Evolutionary conservation across 2,329 filamentous ascomycete species (phyloP), one percentile per base, ranked within the genome.

Genomic region (Pseudocercospora vitis): DNA sequence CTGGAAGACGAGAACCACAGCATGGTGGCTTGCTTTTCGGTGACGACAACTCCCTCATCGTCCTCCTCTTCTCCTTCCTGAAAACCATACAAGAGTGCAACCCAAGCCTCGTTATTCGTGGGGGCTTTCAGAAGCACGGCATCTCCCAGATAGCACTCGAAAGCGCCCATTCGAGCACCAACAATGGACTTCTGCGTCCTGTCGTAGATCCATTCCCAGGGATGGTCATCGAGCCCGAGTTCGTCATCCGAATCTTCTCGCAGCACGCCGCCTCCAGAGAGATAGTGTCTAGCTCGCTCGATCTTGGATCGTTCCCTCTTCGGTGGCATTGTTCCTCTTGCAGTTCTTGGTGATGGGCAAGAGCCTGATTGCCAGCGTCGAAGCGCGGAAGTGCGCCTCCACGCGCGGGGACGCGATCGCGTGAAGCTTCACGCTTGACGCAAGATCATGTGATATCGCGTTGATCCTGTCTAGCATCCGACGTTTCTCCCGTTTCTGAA

Each of bases 1-100:
- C 87, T 88, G 65, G 95, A 88, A 0, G 89, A 90, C 0, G 89
- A 91, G 69, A 99, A 96, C 94, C 94, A 99, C 80, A 96, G 86
- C 67, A 99, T 94, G 58, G 87, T 88, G 51, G 88, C 92, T 21
- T 86, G 84, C 77, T 90, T 96, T 58, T 78, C 76, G 18, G 50
- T 46, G 14, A 62, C 53, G 35, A 60, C 50, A 12, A 76, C 70
- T 37, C 66, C 67, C 47, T 87, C 82, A 3, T 84, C 85, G 9
- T 87, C 85, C 16, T 88, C 81, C 7, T 59, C 58, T 40, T 87
- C 85, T 26, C 85, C 82, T 40, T 92, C 85, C 32, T 85, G 69
- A 62, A 99, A 96, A 37, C 89, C 85, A 65, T 86, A 87, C 48
- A 96, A 87, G 57, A 99, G 84, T 28, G 89, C 94, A 2, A 95